Conservation (phyloP, 495 filamentous ascomycete species). For the Staphylotrichum longicolle region DNA sequence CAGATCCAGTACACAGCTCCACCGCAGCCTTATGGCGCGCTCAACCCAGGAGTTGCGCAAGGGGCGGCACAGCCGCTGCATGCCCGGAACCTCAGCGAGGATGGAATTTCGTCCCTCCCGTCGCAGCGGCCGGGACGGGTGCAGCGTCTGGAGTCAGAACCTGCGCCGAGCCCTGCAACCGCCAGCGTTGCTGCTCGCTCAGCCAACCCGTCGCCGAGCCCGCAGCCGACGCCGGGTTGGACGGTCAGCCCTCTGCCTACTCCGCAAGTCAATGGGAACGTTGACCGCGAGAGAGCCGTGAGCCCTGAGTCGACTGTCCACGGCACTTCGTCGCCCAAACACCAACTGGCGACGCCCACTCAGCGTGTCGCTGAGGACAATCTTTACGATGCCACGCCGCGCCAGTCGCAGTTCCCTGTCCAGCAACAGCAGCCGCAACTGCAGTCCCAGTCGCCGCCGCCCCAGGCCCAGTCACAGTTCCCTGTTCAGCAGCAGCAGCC, state of each 20-base stretch:
- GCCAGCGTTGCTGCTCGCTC: constrained; percentile 9
- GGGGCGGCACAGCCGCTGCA: neutral
- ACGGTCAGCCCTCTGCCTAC: constrained; percentile 39
- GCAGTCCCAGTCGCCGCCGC: neutral
- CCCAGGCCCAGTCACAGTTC: too few relatives aligned
- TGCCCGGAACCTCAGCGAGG: constrained; percentile 4
- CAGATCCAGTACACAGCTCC: constrained; percentile 1
- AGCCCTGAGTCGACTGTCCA: constrained; percentile 32
- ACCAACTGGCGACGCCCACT: constrained; percentile 10
- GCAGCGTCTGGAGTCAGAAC: neutral
- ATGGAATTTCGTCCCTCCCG: constrained; percentile 25
- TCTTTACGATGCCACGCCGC: constrained; percentile 48
- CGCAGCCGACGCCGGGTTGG: constrained; percentile 32
- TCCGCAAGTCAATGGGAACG: constrained; percentile 1
- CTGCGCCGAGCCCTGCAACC: constrained; percentile 18
- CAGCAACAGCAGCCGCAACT: constrained; percentile 4
- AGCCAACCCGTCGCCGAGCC: constrained; percentile 28
- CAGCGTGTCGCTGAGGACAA: constrained; percentile 36
- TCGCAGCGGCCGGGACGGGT: constrained; percentile 21
- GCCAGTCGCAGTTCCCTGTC: constrained; percentile 23
- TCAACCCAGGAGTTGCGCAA: neutral
- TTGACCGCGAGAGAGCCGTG: constrained; percentile 22
- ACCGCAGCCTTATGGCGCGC: neutral
- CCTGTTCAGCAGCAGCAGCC: constrained; percentile 4
- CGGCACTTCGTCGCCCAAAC: constrained; percentile 7